Evolutionary conservation across 2,329 filamentous ascomycete genomes (phyloP), one percentile per base, ranked within the genome.

Genomic region (Paraconiothyrium brasiliense): DNA sequence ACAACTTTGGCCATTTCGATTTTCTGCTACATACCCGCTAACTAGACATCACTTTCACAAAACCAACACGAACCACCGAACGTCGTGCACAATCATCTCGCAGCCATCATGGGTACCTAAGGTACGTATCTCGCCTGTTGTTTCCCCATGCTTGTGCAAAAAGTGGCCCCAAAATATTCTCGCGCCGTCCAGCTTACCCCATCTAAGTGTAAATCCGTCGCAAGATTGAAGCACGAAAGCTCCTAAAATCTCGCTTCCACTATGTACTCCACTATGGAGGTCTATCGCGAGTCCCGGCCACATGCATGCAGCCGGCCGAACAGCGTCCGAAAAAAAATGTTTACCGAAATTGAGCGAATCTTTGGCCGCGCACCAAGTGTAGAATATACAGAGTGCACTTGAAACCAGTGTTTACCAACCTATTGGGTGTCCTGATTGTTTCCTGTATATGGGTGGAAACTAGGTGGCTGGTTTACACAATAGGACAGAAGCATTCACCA

Each of bases 271-370:
- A 51, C 30, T 22, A 9, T 46, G 43, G 43, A 46, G 43, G 20
- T 20, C 43, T 10, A 46, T 46, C 22, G 39, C 39, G 39, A 43
- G 37, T 54, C 51, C 20, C 39, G 51, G 20, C 54, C 27, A 41
- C 39, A 41, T 41, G 39, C 39, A 56, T 57, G 55, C 55, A 41
- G 43, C 44, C n/a, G 50, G 55, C 55, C 55, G 55, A 47, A 20
- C 34, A 34, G 34, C 24, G 14, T 30, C 55, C 55, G 55, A 49
- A 43, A 22, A 30, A 30, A 24, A 24, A 32, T 32, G 46, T 27
- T 41, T 11, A 27, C 39, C 54, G 54, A 24, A 30, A 51, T 41
- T 41, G 39, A 16, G 52, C 43, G 35, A 24, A 56, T 11, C 27
- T 48, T 24, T 46, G 32, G n/a, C 30, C 49, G 49, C 34, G 22